Evolutionary conservation across 2,329 filamentous ascomycete genomes (phyloP).

Genomic region (Trichoderma sp.): DNA sequence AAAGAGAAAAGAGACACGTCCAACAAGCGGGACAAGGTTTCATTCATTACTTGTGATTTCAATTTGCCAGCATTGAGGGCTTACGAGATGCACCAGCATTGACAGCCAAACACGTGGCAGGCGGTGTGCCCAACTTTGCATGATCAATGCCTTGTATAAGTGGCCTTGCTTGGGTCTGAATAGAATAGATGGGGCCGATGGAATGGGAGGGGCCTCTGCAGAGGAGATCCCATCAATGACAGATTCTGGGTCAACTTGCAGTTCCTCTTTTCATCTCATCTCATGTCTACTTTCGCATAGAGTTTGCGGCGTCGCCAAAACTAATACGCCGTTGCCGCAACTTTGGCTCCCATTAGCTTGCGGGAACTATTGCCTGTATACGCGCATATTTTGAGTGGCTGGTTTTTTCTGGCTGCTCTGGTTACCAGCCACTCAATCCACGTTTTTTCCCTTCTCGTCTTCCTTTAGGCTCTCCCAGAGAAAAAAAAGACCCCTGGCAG

Average conservation of each 20-base stretch:
- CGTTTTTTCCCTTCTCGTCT: background rate
- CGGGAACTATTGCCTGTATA: background rate
- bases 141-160: background rate
- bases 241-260: background rate
- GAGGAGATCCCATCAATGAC: background rate
- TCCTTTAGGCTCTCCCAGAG: background rate
- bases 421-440: background rate
- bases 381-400: background rate
- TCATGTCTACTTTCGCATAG: background rate
- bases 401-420: background rate
- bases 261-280: background rate
- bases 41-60: too few relatives aligned
- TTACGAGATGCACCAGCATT: background rate
- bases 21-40: background rate
- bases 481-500: background rate
- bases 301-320: background rate
- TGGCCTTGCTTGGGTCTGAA: background rate
- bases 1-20: background rate
- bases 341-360: background rate
- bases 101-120: conserved; percentile 13
- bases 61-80: background rate
- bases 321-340: background rate
- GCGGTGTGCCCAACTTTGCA: background rate
- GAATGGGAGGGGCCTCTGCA: background rate
- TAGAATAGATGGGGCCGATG: background rate